Evolutionary conservation across 192 early-diverging fungal genomes (phyloP).

Genomic region (Paraglomus brasilianum): DNA sequence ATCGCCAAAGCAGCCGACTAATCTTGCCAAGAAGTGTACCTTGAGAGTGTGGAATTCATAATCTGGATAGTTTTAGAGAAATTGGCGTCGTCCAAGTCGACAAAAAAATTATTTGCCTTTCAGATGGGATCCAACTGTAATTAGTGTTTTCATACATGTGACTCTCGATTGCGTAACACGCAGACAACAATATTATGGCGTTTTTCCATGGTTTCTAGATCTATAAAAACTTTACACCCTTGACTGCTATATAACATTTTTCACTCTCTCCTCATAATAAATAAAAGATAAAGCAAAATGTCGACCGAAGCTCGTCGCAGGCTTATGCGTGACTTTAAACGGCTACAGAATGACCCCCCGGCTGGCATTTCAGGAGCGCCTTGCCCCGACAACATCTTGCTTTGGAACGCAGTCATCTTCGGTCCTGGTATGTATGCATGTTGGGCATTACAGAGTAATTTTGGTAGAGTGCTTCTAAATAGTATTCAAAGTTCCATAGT

Average conservation of each 20-base stretch:
- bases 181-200: too few relatives aligned
- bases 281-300: constrained; percentile 52
- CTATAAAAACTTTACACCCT: not conserved
- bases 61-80: too few relatives aligned
- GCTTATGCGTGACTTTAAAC: constrained; percentile 97
- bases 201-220: too few relatives aligned
- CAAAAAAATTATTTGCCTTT: too few relatives aligned
- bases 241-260: not conserved
- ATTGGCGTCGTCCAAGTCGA: too few relatives aligned
- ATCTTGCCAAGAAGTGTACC: too few relatives aligned
- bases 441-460: not conserved
- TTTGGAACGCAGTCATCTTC: constrained; percentile 99
- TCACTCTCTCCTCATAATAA: not conserved
- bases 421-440: constrained; percentile 60
- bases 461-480: not conserved
- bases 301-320: constrained; percentile 91
- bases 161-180: too few relatives aligned
- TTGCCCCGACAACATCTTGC: constrained; percentile 93
- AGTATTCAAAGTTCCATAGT: too few relatives aligned
- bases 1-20: too few relatives aligned
- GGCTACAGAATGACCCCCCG: constrained; percentile 91
- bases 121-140: too few relatives aligned
- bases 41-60: too few relatives aligned
- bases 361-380: constrained; percentile 87
- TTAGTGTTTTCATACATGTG: too few relatives aligned